Evolutionary conservation across 371 early-diverging fungal genomes (phyloP).

Genomic region (Mortierella sp.): DNA sequence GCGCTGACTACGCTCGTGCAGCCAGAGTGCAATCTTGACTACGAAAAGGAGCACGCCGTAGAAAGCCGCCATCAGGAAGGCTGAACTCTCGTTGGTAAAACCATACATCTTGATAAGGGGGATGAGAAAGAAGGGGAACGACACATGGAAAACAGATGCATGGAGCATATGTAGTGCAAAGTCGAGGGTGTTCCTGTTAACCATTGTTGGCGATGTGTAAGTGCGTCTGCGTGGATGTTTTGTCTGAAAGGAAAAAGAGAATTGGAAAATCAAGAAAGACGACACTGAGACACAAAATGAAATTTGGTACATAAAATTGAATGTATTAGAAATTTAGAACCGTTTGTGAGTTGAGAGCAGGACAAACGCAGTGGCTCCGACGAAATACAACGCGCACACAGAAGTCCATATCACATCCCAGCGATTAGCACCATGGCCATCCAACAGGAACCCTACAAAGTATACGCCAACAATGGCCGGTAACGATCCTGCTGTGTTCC

Average conservation of each 20-base stretch:
- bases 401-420: slow-evolving; percentile 55
- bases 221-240: neutral
- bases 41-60: slow-evolving; percentile 32
- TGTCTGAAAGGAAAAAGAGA: neutral
- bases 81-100: slow-evolving; percentile 26
- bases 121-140: slow-evolving; percentile 51
- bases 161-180: slow-evolving; percentile 47
- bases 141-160: slow-evolving; percentile 45
- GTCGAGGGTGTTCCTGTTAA: slow-evolving; percentile 40
- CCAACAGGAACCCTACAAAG: slow-evolving; percentile 50
- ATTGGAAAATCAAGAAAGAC: neutral
- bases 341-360: slow-evolving; percentile 30
- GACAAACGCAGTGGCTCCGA: slow-evolving; percentile 33
- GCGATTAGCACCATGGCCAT: slow-evolving; percentile 6
- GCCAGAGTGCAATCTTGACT: slow-evolving; percentile 19
- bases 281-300: neutral
- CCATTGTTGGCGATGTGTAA: slow-evolving; percentile 15
- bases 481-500: slow-evolving; percentile 54
- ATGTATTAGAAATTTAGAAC: slow-evolving; percentile 14
- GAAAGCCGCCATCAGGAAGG: slow-evolving; percentile 26
- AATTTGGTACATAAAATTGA: neutral
- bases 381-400: slow-evolving; percentile 35
- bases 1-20: slow-evolving; percentile 40
- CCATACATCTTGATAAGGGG: slow-evolving; percentile 47
- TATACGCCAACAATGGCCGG: slow-evolving; percentile 52